Evolutionary conservation across 257 asterid genomes (phyloP).

Genomic region (Solanum corneliomulleri): DNA sequence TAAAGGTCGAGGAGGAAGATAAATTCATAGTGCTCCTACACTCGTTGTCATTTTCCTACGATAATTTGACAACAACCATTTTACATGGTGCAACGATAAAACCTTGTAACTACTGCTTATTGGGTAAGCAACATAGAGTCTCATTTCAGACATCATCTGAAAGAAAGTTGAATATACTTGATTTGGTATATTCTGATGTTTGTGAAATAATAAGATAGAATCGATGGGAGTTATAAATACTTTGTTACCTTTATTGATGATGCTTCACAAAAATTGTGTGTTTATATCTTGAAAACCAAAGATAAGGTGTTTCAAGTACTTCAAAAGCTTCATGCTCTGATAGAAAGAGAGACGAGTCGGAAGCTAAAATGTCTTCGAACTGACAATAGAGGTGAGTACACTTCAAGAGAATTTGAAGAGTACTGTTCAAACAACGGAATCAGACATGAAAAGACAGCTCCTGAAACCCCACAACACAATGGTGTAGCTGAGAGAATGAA

Average conservation of each 20-base stretch:
- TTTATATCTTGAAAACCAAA: no score
- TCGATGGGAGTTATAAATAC: neutral
- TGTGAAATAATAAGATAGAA: neutral
- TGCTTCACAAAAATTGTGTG: neutral
- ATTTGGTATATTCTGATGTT: no score
- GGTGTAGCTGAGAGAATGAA: neutral
- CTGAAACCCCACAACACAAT: neutral
- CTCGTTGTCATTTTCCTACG: no score
- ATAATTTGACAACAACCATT: no score
- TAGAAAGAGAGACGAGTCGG: neutral
- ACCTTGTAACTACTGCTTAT: neutral
- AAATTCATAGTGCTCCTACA: no score
- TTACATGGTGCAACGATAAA: no score
- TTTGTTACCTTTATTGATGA: neutral
- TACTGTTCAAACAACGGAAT: neutral
- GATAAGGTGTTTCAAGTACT: neutral
- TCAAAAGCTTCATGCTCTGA: neutral
- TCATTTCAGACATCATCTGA: neutral
- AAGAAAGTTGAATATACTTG: neutral
- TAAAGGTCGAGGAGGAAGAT: no score
- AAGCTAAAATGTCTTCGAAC: neutral
- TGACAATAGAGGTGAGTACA: no score
- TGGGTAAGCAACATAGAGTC: neutral
- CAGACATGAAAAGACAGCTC: no score
- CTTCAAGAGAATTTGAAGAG: neutral